Base-by-base conservation (phyloP, 345 rosid species). In the Populus davidiana region DNA sequence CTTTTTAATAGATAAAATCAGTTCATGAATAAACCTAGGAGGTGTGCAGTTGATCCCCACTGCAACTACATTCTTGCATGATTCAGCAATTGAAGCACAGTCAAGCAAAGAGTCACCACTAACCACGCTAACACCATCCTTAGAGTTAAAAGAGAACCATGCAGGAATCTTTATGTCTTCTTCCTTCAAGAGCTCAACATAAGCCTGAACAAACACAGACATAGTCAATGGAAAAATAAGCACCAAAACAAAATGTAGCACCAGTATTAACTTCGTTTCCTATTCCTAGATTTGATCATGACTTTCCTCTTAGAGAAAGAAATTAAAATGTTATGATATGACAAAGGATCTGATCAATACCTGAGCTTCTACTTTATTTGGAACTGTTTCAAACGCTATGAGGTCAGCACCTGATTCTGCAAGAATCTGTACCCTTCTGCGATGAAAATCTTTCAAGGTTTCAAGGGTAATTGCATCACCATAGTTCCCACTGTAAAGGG, bases 21-120 rank as follows among this genome's bases (percentile, higher is more conserved):
- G 85, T 8, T 77, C 91, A 75, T 87, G 87, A n/a, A 89, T 92
- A 81, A 86, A 91, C 78, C 94, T 87, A 80, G 97, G 94, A 69
- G 94, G 94, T 2, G 97, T 89, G 86, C 97, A 92, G 84, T 92
- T 92, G 82, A 92, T 90, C 78, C 97, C 97, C 41, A 92, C 90
- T 16, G 94, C 90, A 78, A 88, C 88, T 33, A 90, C 94, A 81
- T 79, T 85, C 75, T 85, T 86, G 86, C 91, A 90, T 38, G 86
- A 73, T 73, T 92, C 92, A 49, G 92, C 92, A 71, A 92, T 82
- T 76, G 89, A 76, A 38, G 81, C 82, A 81, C 97, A 92, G 35
- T 90, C 92, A 69, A 81, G 64, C 81, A 90, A 81, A 25, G 97
- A 84, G 82, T 92, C 92, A 4, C 94, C 94, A n/a, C 92, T 89